phyloP scores from a whole-genome alignment of 768 basidiomycete species.

The Calocybe cyanea region DNA sequence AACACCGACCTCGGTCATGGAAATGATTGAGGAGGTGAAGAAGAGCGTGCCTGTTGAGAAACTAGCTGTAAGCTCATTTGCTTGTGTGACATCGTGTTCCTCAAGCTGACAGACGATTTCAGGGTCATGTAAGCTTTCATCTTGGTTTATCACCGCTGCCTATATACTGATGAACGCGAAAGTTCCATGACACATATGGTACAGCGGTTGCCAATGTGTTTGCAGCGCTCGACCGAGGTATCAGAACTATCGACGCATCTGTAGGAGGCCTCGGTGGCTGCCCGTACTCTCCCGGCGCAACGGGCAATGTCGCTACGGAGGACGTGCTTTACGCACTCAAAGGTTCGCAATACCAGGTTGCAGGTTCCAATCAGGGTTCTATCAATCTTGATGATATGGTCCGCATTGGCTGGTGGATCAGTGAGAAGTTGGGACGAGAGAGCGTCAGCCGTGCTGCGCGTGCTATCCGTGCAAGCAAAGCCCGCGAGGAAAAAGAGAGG shows the following conservation, averaged over 20 bases:
- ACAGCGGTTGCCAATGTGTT: conserved; percentile 77
- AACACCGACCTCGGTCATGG: conserved; percentile 61
- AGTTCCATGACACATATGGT: conserved; percentile 93
- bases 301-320: conserved; percentile 93
- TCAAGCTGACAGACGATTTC: background rate
- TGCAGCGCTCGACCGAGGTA: conserved; percentile 64
- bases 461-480: conserved; percentile 54
- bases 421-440: conserved; percentile 55
- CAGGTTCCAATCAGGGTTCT: conserved; percentile 34
- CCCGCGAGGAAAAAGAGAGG: conserved; percentile 5
- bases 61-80: conserved; percentile 56
- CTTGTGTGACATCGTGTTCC: background rate
- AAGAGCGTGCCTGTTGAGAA: conserved; percentile 54
- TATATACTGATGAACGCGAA: conserved; percentile 5
- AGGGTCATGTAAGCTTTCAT: conserved; percentile 52
- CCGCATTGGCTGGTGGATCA: conserved; percentile 83
- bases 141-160: background rate
- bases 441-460: conserved; percentile 76
- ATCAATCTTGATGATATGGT: conserved; percentile 66
- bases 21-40: conserved; percentile 69
- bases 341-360: conserved; percentile 55
- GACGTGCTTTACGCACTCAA: conserved; percentile 83
- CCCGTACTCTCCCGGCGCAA: conserved; percentile 94
- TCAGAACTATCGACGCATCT: conserved; percentile 79
- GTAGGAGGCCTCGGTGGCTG: conserved; percentile 93